Evolutionary conservation across 2,329 filamentous ascomycete genomes (phyloP).

Genomic region (Clonostachys rhizophaga): DNA sequence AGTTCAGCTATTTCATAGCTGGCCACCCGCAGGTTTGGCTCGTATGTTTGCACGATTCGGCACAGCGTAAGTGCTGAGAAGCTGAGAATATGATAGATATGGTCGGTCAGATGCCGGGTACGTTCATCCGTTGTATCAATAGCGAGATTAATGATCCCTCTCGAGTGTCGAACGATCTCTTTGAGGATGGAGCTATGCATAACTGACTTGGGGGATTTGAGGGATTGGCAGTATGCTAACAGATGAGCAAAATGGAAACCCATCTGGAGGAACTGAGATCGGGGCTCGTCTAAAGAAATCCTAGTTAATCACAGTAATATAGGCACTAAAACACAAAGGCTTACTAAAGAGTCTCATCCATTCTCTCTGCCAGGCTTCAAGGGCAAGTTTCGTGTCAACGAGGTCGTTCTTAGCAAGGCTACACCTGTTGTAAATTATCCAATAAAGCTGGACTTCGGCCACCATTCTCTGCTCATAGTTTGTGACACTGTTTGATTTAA

Average conservation of each 20-base stretch:
- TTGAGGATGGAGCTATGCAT: slow-evolving; percentile 6
- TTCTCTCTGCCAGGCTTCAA: slow-evolving; percentile 12
- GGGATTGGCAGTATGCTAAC: slow-evolving; percentile 11
- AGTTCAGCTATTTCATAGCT: slow-evolving; percentile 7
- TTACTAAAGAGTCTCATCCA: slow-evolving; percentile 13
- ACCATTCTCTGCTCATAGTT: slow-evolving; percentile 19
- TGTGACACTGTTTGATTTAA: slow-evolving; percentile 2
- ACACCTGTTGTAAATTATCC: slow-evolving; percentile 16
- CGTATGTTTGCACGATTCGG: slow-evolving; percentile 12
- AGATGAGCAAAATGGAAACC: slow-evolving; percentile 18
- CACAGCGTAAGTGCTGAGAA: slow-evolving; percentile 16
- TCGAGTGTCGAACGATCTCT: slow-evolving; percentile 13
- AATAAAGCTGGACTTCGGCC: slow-evolving; percentile 17
- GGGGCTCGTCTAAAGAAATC: slow-evolving; percentile 11
- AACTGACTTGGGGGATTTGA: slow-evolving; percentile 8
- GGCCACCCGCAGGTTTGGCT: slow-evolving; percentile 6
- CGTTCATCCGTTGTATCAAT: slow-evolving; percentile 17
- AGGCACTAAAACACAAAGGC: neutral
- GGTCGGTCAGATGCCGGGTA: slow-evolving; percentile 17
- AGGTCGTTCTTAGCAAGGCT: slow-evolving; percentile 4
- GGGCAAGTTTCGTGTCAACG: slow-evolving; percentile 2
- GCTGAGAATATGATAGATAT: slow-evolving; percentile 19
- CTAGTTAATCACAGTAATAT: neutral
- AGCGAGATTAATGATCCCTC: slow-evolving; percentile 17
- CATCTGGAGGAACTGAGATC: slow-evolving; percentile 20